Evolutionary conservation across 352 stramenopile species (phyloP).

Genomic region (Blastocystis hominis): DNA sequence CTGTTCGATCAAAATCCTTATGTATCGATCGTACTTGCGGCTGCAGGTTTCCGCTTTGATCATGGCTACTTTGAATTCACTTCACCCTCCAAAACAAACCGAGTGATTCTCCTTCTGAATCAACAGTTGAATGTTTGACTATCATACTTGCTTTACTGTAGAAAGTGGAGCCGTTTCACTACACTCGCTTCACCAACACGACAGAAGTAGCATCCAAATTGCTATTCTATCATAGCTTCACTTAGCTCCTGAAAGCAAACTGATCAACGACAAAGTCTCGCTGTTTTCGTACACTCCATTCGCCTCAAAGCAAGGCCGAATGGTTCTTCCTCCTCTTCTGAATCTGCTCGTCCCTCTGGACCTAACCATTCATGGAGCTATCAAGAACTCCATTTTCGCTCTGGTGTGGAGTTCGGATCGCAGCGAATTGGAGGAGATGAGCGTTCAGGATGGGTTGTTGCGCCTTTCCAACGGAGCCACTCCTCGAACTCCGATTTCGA

Average conservation of each 20-base stretch:
- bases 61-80: not conserved
- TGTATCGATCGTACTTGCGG: constrained; percentile 22
- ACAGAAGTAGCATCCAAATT: not conserved
- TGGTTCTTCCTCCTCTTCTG: not conserved
- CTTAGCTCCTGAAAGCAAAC: not conserved
- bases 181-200: not conserved
- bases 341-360: not conserved
- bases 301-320: not conserved
- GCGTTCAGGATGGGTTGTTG: not conserved
- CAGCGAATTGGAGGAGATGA: not conserved
- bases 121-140: not conserved
- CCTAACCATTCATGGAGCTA: not conserved
- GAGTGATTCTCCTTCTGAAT: not conserved
- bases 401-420: not conserved
- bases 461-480: not conserved
- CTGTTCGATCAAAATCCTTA: not conserved
- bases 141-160: not conserved
- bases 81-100: not conserved
- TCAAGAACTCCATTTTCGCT: not conserved
- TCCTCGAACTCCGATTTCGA: not conserved
- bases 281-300: constrained; percentile 14
- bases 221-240: not conserved
- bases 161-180: not conserved
- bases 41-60: constrained; percentile 31
- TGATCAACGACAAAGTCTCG: not conserved